These are phyloP conservation scores for Penicillium sp. DNA, from an alignment of 2,329 filamentous ascomycete genomes.

Conservation along the genomic window DNA sequence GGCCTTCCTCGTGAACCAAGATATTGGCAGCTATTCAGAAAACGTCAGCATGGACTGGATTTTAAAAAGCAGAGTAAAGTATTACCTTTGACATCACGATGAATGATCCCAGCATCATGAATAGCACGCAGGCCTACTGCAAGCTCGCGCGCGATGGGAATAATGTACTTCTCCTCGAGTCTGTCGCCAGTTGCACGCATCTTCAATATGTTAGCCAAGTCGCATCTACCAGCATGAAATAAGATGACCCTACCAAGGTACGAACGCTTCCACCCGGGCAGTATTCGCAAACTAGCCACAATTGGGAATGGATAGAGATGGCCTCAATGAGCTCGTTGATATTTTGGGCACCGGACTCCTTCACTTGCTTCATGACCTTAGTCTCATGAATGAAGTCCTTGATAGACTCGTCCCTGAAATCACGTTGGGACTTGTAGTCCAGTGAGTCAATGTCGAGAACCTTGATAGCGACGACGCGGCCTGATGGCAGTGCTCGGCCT, in stretches of 20 bases:
- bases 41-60: constrained; percentile 3
- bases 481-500: constrained; percentile 39
- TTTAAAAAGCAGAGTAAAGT: constrained; percentile 7
- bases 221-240: constrained; percentile 1
- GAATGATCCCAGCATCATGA: constrained; percentile 61
- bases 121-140: constrained; percentile 58
- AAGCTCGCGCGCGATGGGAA: constrained; percentile 59
- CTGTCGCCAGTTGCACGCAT: constrained; percentile 47
- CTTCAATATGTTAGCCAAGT: constrained; percentile 22
- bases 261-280: constrained; percentile 62
- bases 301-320: constrained; percentile 57
- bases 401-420: constrained; percentile 47
- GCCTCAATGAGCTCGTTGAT: constrained; percentile 62
- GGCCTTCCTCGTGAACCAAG: constrained; percentile 58
- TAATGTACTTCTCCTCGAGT: constrained; percentile 58
- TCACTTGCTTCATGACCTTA: constrained; percentile 57
- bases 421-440: constrained; percentile 46
- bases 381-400: constrained; percentile 58
- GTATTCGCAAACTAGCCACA: constrained; percentile 64
- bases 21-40: constrained; percentile 53
- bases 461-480: constrained; percentile 48
- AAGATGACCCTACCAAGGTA: constrained; percentile 50
- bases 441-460: constrained; percentile 48
- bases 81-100: constrained; percentile 60
- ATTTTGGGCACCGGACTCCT: constrained; percentile 57